These are phyloP conservation scores for Nicotiana rustica DNA, from an alignment of 305 asterid genomes.

Conservation along the genomic window DNA sequence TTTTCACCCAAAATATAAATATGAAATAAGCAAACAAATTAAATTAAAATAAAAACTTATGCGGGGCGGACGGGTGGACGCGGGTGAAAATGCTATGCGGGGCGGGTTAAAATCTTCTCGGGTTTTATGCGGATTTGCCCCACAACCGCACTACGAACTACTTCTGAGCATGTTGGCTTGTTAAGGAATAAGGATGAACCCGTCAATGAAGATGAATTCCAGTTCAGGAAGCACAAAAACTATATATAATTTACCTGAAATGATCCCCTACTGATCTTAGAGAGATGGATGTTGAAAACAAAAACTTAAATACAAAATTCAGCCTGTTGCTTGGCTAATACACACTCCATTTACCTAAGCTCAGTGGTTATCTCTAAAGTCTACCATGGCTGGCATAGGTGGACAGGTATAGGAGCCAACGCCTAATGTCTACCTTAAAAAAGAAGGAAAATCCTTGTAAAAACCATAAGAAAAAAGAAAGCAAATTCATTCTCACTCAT, in stretches of 20 bases:
- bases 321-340: slow-evolving; percentile 30
- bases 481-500: slow-evolving; percentile 33
- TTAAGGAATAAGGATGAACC: not conserved
- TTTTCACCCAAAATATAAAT: no score
- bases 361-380: slow-evolving; percentile 40
- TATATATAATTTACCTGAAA: not conserved
- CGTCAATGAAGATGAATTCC: not conserved
- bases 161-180: not conserved
- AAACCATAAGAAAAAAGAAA: slow-evolving; percentile 19
- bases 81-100: no score
- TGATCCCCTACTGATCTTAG: not conserved
- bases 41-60: no score
- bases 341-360: slow-evolving; percentile 36
- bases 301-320: slow-evolving; percentile 39
- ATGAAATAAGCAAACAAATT: no score
- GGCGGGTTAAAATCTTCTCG: no score
- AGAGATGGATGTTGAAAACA: not conserved
- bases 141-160: no score
- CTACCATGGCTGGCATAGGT: slow-evolving; percentile 33
- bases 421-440: slow-evolving; percentile 16
- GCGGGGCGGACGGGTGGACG: no score
- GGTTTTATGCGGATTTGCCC: no score
- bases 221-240: not conserved
- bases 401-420: slow-evolving; percentile 35
- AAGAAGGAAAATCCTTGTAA: not conserved